Percentiles rank a stretch among this genome's conserved stretches.
These are phyloP conservation scores for Chloris gayana DNA, from an alignment of 176 grass and related monocot species.

Conservation along the genomic window DNA sequence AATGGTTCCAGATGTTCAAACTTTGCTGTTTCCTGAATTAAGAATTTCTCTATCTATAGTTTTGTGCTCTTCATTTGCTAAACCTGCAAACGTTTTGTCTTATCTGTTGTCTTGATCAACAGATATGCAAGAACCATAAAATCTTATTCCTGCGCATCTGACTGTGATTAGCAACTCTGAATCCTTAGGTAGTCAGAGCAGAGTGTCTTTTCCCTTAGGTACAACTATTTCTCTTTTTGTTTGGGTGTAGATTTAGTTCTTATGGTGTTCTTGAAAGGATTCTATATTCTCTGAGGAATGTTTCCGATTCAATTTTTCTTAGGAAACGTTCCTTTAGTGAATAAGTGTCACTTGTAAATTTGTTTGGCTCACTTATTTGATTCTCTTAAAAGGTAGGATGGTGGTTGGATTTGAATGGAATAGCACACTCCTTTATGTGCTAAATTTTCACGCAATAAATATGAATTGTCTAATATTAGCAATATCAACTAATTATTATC, in stretches of 20 bases:
- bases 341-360: neutral
- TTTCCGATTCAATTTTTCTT: neutral
- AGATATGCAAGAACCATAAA: slow-evolving; percentile 9
- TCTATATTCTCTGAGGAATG: neutral
- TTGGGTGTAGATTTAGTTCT: neutral
- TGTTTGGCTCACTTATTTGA: neutral
- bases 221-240: neutral
- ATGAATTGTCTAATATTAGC: neutral
- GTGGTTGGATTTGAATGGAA: neutral
- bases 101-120: slow-evolving; percentile 14
- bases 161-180: neutral
- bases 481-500: neutral
- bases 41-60: neutral
- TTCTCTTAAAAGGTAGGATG: neutral
- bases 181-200: neutral
- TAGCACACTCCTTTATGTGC: neutral
- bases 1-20: slow-evolving; percentile 38
- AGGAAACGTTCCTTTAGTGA: neutral
- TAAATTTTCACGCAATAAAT: neutral
- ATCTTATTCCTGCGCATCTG: neutral
- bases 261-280: neutral
- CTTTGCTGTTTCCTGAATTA: slow-evolving; percentile 21
- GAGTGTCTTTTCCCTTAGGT: neutral
- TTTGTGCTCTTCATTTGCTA: slow-evolving; percentile 32
- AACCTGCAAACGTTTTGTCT: slow-evolving; percentile 10